These are phyloP conservation scores for Oryza rufipogon DNA, from an alignment of 176 grass and related monocot genomes.

Conservation along the genomic window DNA sequence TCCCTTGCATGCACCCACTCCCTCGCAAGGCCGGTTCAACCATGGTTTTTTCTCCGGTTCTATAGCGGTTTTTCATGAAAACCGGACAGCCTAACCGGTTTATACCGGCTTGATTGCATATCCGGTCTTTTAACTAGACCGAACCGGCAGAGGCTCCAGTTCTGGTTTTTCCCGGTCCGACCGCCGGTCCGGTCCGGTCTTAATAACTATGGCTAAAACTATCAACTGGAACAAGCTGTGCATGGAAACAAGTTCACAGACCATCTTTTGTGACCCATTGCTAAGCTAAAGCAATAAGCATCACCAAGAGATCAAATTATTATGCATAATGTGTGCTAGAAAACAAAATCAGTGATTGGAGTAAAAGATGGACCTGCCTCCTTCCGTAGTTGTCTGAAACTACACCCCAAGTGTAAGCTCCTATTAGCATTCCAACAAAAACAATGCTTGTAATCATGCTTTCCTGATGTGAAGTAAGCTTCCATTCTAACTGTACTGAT, in stretches of 20 bases:
- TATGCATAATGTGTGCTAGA: not conserved
- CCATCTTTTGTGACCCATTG: not conserved
- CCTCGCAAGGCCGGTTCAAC: no score
- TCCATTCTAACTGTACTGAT: constrained; percentile 84
- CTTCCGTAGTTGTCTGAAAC: constrained; percentile 94
- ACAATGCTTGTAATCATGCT: constrained; percentile 95
- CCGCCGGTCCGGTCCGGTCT: no score
- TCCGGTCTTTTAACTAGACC: no score
- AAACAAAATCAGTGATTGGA: constrained; percentile 25
- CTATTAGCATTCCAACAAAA: constrained; percentile 87
- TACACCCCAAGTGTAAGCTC: constrained; percentile 88
- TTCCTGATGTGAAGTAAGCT: constrained; percentile 81
- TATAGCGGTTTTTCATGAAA: no score
- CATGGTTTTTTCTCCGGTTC: no score
- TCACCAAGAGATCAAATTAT: not conserved
- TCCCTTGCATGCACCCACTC: no score
- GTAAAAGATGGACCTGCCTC: constrained; percentile 86
- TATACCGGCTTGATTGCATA: no score
- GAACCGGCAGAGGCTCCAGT: no score
- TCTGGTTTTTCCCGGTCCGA: no score
- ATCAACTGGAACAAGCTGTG: not conserved
- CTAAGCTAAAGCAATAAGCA: not conserved
- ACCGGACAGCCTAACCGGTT: no score
- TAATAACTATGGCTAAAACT: not conserved
- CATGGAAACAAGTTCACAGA: constrained; percentile 5